Evolutionary conservation across 305 asterid species (phyloP), one percentile per base, ranked within the genome.

Genomic region (Petunia hybrid): DNA sequence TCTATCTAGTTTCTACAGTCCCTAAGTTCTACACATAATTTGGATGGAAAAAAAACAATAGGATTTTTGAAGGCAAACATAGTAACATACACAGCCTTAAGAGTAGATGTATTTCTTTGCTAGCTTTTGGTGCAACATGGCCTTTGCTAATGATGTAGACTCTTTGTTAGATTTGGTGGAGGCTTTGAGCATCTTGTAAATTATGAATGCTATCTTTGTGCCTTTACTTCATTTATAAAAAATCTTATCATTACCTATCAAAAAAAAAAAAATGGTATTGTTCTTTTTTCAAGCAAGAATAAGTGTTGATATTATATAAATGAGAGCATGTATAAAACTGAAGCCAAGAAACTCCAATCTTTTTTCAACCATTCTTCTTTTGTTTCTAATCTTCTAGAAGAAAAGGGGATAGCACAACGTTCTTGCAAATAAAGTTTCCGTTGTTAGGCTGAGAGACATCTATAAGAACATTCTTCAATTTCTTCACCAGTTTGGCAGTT

Each of bases 401-500:
- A 48, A 16, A 53, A 3, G 1, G 35, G 2, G 12, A 71, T 48
- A 48, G 35, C 62, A 71, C 78, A 48, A 12, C 13, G 61, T 48
- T 45, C 16, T 69, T 43, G 77, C 42, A 45, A 22, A 69, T 69
- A 69, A 68, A 22, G 8, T 45, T 22, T 16, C 6, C 56, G 42
- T 42, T 68, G 53, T 68, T 68, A 68, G 8, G 16, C 45, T 70
- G 77, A 59, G 31, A 8, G 45, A 68, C n/a, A 69, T 69, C 57
- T 10, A 70, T 43, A 9, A 68, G 22, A 46, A 70, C 9, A 16
- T 5, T 45, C 59, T 48, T 71, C 61, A 31, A 48, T 48, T 71
- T 71, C 31, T 48, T 48, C 43, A 48, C 61, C 78, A 48, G 78
- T 48, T 22, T 70, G 12, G 61, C 45, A 35, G 78, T 71, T 48